Conservation (phyloP, 306 rosid genomes). For the Cucurbita maxima region DNA sequence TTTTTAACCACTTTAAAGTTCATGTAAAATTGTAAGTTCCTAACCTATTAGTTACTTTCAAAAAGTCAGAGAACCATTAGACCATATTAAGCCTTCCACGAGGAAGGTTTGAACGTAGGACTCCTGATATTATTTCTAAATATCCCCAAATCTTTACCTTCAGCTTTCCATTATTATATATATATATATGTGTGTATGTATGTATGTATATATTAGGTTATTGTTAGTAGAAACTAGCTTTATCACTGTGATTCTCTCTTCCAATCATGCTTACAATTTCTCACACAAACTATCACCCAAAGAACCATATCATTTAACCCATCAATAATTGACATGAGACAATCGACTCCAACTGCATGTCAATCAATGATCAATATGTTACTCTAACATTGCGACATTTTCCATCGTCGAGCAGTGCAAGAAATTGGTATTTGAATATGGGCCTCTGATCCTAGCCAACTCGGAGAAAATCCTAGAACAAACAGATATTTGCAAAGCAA, state of each 20-base stretch:
- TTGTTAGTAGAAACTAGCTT: not conserved
- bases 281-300: not conserved
- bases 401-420: conserved; percentile 55
- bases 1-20: not conserved
- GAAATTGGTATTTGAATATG: conserved; percentile 57
- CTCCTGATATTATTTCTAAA: not conserved
- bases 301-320: not conserved
- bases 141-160: not conserved
- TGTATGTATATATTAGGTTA: too few species aligned
- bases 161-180: not conserved
- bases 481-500: conserved; percentile 45
- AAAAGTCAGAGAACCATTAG: not conserved
- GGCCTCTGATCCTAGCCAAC: conserved; percentile 42
- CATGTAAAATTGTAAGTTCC: too few species aligned
- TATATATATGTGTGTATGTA: too few species aligned
- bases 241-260: not conserved
- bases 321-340: not conserved
- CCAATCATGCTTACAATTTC: not conserved
- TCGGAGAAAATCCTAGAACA: conserved; percentile 64
- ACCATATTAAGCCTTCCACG: not conserved
- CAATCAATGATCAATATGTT: not conserved
- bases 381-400: not conserved
- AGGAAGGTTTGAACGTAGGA: not conserved
- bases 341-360: too few species aligned
- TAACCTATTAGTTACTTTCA: too few species aligned